Conservation (phyloP, 352 stramenopile species). For the Pythium pyrilobum region DNA sequence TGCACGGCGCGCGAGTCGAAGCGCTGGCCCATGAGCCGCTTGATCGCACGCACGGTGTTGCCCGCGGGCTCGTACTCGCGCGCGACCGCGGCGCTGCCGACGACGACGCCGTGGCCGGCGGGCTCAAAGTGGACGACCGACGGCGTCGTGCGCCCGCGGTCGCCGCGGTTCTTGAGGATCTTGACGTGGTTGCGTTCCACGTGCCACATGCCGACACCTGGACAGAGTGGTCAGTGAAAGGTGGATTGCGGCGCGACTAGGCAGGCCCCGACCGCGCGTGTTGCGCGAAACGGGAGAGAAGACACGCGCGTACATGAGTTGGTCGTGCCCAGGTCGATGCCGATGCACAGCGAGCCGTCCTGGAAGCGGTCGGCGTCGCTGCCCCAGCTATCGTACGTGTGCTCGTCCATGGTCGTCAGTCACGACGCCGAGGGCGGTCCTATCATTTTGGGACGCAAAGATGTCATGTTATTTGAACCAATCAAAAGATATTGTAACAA, state of each 20-base stretch:
- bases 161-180: slow-evolving; percentile 69
- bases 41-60: slow-evolving; percentile 76
- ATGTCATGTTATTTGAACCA: slow-evolving; percentile 3
- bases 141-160: slow-evolving; percentile 66
- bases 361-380: slow-evolving; percentile 58
- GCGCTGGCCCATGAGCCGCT: slow-evolving; percentile 75
- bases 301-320: slow-evolving; percentile 91
- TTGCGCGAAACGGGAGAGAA: background rate
- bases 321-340: slow-evolving; percentile 99
- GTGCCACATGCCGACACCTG: slow-evolving; percentile 76
- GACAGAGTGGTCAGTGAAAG: background rate
- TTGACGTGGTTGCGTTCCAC: slow-evolving; percentile 79
- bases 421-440: too few relatives aligned
- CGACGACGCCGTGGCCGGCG: slow-evolving; percentile 32
- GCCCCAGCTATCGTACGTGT: slow-evolving; percentile 79
- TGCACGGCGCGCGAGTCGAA: slow-evolving; percentile 50
- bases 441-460: too few relatives aligned
- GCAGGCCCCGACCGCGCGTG: background rate
- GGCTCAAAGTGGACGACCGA: slow-evolving; percentile 75
- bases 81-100: slow-evolving; percentile 49
- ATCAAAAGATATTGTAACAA: background rate
- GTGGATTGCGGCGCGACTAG: slow-evolving; percentile 5
- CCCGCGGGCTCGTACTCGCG: slow-evolving; percentile 47
- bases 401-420: slow-evolving; percentile 10
- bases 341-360: slow-evolving; percentile 87